These are phyloP conservation scores for Rhinocladiella mackenziei DNA, from an alignment of 2,329 filamentous ascomycete species.

Conservation along the genomic window DNA sequence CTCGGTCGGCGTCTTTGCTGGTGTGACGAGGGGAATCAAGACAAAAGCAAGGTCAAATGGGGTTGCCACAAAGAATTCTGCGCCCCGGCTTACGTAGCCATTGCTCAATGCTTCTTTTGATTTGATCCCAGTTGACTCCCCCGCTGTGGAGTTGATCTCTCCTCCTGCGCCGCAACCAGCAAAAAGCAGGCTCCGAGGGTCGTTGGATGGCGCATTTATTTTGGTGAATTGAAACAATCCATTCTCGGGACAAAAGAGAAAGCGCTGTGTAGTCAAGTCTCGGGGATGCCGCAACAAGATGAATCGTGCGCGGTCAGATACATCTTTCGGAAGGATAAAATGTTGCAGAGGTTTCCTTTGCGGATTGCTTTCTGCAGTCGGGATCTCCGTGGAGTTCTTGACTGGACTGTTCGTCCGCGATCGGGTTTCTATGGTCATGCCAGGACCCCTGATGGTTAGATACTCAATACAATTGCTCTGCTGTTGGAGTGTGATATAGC, in stretches of 20 bases:
- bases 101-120: slow-evolving; percentile 17
- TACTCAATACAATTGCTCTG: too few species aligned
- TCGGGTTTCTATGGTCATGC: slow-evolving; percentile 23
- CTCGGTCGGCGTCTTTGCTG: slow-evolving; percentile 42
- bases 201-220: slow-evolving; percentile 49
- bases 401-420: slow-evolving; percentile 25
- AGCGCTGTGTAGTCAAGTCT: slow-evolving; percentile 47
- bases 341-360: slow-evolving; percentile 44
- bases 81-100: slow-evolving; percentile 60
- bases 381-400: slow-evolving; percentile 16
- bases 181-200: slow-evolving; percentile 55
- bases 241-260: slow-evolving; percentile 55
- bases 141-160: slow-evolving; percentile 15
- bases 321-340: slow-evolving; percentile 55
- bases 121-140: slow-evolving; percentile 10
- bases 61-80: slow-evolving; percentile 79
- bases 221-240: slow-evolving; percentile 61
- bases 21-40: slow-evolving; percentile 65
- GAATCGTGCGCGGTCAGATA: slow-evolving; percentile 52
- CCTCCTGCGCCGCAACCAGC: slow-evolving; percentile 28
- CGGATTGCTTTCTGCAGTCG: slow-evolving; percentile 12
- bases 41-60: slow-evolving; percentile 81
- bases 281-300: slow-evolving; percentile 54
- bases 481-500: too few species aligned
- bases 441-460: too few species aligned